phyloP scores from a whole-genome alignment of 106 monocot genomes.

The Gastrodia elata region DNA sequence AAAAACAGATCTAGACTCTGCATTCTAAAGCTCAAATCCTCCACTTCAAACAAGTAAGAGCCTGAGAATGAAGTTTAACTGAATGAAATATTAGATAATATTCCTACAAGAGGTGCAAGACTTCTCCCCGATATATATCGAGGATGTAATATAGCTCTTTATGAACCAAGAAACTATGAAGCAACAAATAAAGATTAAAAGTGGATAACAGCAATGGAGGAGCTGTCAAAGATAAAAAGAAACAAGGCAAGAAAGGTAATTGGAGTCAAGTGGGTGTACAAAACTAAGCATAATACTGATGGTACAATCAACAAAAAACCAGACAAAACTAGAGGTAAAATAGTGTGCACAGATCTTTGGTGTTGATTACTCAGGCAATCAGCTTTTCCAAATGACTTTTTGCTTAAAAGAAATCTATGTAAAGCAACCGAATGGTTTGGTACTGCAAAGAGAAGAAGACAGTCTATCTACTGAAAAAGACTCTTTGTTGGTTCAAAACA shows the following conservation, averaged over 20 bases:
- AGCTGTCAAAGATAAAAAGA: background rate
- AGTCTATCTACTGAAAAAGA: background rate
- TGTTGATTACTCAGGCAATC: background rate
- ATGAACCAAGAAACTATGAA: constrained; percentile 6
- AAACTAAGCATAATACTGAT: background rate
- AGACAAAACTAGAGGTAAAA: background rate
- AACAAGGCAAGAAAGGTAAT: background rate
- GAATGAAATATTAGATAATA: background rate
- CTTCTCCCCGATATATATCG: background rate
- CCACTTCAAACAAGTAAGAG: background rate
- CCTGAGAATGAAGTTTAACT: background rate
- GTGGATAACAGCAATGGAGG: constrained; percentile 2
- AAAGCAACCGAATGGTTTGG: background rate
- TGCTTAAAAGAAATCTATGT: constrained; percentile 3
- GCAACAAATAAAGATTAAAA: background rate
- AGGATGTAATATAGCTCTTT: constrained; percentile 6
- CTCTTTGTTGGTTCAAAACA: too few species aligned
- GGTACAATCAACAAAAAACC: background rate
- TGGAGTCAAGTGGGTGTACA: constrained; percentile 1
- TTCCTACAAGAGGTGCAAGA: background rate
- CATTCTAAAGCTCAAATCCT: background rate
- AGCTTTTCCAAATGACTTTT: background rate
- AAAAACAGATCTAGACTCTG: too few species aligned
- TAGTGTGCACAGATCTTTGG: background rate
- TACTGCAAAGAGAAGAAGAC: background rate